Conservation (phyloP, 208 protist genomes). For the Leishmania braziliensis region DNA sequence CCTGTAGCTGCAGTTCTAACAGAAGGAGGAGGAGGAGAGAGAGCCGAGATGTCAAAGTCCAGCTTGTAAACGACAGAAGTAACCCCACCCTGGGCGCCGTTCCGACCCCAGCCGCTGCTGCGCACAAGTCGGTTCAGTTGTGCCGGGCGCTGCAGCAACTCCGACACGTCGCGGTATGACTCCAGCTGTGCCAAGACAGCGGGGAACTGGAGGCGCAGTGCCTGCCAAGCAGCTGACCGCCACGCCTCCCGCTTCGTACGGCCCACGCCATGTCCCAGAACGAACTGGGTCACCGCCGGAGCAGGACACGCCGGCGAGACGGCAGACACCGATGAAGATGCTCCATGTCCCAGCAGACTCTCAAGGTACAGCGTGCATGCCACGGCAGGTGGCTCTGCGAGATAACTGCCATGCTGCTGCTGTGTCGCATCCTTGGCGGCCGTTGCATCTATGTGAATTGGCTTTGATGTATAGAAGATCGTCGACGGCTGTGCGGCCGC, state of each 20-base stretch:
- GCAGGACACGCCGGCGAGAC: neutral
- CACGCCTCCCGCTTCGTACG: conserved; percentile 53
- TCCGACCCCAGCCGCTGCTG: neutral
- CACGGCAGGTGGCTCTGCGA: conserved; percentile 4
- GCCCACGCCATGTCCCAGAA: conserved; percentile 58
- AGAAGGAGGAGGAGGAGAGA: neutral
- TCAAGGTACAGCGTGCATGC: conserved; percentile 24
- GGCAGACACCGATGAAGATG: neutral
- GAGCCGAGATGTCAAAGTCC: neutral
- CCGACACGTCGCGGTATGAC: conserved; percentile 31
- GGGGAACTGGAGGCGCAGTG: conserved; percentile 59
- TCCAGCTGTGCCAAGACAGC: conserved; percentile 45
- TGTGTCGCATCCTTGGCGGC: neutral
- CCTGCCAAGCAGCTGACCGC: conserved; percentile 54
- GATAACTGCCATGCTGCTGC: neutral
- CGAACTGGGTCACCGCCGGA: conserved; percentile 15
- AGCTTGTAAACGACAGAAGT: conserved; percentile 12
- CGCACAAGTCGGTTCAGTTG: conserved; percentile 13
- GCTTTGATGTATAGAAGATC: conserved; percentile 26
- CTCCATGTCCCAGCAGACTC: neutral
- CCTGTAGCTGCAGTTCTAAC: neutral
- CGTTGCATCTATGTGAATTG: neutral
- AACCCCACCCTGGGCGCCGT: neutral
- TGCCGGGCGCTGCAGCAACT: conserved; percentile 25
- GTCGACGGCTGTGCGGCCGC: conserved; percentile 13